Base-by-base conservation (phyloP, 768 basidiomycete species). In the Mycena albidolilacea region DNA sequence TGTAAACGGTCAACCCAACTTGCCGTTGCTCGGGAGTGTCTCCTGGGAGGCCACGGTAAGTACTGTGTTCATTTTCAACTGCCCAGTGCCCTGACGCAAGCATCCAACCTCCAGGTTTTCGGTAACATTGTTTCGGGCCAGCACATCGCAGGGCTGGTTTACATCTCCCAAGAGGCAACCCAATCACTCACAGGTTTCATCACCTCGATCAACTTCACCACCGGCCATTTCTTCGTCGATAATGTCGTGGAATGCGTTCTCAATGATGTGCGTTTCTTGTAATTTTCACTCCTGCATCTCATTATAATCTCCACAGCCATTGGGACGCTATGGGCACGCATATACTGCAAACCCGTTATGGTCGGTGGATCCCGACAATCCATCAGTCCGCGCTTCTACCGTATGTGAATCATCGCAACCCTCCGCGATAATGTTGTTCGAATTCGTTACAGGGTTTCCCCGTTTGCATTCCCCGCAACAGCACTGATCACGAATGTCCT, bases 401-500 rank as follows among this genome's bases (percentile, higher is more conserved):
- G 67, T 68, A 55, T 23, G 55, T 37, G n/a, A 12, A 41, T 55
- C n/a, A 19, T 43, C 8, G 46, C 19, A 59, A 17, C 35, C 7
- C 6, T 37, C 6, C 14, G 14, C 0, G 30, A 35, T 35, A 46
- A 17, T 6, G 9, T 59, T 59, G 0, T 59, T 17, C 6, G 21
- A 39, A 39, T 17, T 19, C 3, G 3, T 10, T 10, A n/a, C 50
- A 50, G 50, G 44, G 46, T 58, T 21, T 73, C 69, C 60, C 76
- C 67, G 0, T 71, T 68, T 68, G 64, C 75, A 46, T 78, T 76
- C 69, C 69, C 9, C 69, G 69, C 17, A 70, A 59, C 37, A 43
- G 2, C 50, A 69, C 59, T 8, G 59, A 62, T 17, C 0, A 38
- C n/a, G 67, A 69, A 10, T 69, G 67, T 35, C 59, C 67, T 2